Evolutionary conservation across 129 eudicot species (phyloP), one percentile per base, ranked within the genome.

Genomic region (Rutidosis leptorrhynchoides): DNA sequence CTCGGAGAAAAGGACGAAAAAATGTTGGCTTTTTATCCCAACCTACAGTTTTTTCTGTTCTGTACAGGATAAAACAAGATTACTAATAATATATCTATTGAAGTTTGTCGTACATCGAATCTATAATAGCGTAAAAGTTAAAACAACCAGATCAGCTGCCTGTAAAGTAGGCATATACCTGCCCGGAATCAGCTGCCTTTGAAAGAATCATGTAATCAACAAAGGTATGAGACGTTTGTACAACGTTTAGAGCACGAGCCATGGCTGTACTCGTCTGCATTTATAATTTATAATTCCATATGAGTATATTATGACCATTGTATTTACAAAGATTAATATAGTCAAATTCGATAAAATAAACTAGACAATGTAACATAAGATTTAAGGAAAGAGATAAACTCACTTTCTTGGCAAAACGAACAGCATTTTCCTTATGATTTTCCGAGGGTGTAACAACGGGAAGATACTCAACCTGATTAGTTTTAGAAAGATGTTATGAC

Each of bases 401-500:
- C 76, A 93, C 99, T 92, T 85, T 93, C 71, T 86, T 81, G 23
- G 96, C 81, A 37, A 86, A 84, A 52, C 69, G 75, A 52, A 30
- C 73, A 27, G 89, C 90, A 72, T 68, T 88, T 78, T 88, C 96
- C 76, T 89, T 88, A 69, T 76, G 84, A 82, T 67, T 75, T 65
- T 86, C 86, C 27, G 68, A 70, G 16, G 99, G 95, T 32, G 70
- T 58, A 51, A 89, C 77, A 33, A 89, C 78, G 11, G 99, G 99
- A 70, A 93, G 99, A 79, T 89, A 93, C 75, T 93, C 99, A 49
- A 93, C 86, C 99, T 93, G 83, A 28, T 37, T 30, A 80, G 26
- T 60, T 58, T 19, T 23, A 16, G 28, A 19, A 63, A 75, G 16
- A 35, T 10, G 46, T 51, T 49, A 83, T 26, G 0, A 54, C 27